Percentiles rank a stretch among this genome's conserved stretches.
Evolutionary conservation across 768 basidiomycete genomes (phyloP).

Genomic region (Naganishia vishniacii): DNA sequence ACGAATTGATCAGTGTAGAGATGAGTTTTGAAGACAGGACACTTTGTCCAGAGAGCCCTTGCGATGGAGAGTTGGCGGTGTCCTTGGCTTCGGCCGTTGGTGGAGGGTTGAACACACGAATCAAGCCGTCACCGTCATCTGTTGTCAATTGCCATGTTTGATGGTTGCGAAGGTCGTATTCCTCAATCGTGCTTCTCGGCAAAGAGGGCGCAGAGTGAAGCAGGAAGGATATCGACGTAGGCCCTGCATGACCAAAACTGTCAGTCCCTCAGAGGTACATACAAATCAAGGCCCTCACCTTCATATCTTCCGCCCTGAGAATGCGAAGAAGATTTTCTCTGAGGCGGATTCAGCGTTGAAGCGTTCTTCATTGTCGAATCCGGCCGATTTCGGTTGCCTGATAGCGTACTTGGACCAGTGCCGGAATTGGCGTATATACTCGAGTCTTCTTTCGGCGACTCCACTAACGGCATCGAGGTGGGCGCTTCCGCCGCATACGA

Average conservation of each 20-base stretch:
- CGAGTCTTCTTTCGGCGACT: constrained; percentile 9
- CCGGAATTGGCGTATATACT: background rate
- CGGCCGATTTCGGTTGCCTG: background rate
- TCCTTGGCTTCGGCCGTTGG: constrained; percentile 17
- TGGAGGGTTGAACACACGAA: constrained; percentile 51
- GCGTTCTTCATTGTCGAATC: background rate
- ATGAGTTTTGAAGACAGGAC: constrained; percentile 40
- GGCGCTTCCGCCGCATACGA: background rate
- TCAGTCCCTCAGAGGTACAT: background rate
- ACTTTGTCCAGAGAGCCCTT: constrained; percentile 23
- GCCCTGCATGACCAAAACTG: constrained; percentile 54
- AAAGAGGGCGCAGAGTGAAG: constrained; percentile 84
- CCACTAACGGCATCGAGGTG: background rate
- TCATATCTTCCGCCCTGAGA: background rate
- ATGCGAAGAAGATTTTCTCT: constrained; percentile 9
- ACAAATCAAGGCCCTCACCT: background rate
- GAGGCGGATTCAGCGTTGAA: background rate
- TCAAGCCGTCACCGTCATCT: constrained; percentile 77
- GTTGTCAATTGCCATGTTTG: constrained; percentile 75
- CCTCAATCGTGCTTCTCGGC: constrained; percentile 76
- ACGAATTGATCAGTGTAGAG: constrained; percentile 72
- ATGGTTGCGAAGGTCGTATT: constrained; percentile 79
- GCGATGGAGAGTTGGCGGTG: constrained; percentile 27
- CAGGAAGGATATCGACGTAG: constrained; percentile 77
- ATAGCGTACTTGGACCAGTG: background rate